Conservation (phyloP, 768 basidiomycete species). For the Polyporus arcularius region DNA sequence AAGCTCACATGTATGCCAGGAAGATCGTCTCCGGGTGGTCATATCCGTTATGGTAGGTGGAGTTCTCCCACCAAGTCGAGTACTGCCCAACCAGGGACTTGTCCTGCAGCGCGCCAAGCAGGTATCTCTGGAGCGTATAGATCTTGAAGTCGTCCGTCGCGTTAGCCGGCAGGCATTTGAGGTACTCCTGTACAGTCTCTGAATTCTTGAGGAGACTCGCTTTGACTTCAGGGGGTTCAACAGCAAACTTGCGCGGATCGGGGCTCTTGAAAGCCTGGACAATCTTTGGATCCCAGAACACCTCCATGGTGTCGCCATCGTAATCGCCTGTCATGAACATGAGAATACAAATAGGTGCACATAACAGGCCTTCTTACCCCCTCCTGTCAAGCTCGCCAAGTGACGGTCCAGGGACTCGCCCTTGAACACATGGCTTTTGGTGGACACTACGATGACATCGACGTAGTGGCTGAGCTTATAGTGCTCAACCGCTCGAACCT, state of each 20-base stretch:
- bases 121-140: conserved; percentile 45
- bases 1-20: conserved; percentile 55
- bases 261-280: conserved; percentile 59
- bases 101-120: conserved; percentile 53
- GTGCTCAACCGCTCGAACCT: conserved; percentile 61
- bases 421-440: conserved; percentile 27
- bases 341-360: background rate
- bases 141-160: conserved; percentile 30
- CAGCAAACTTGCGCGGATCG: conserved; percentile 42
- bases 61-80: conserved; percentile 52
- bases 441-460: conserved; percentile 55
- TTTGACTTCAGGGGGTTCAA: conserved; percentile 47
- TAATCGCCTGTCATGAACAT: conserved; percentile 53
- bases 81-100: conserved; percentile 53
- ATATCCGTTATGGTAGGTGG: conserved; percentile 57
- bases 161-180: conserved; percentile 27
- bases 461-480: conserved; percentile 47
- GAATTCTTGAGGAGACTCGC: conserved; percentile 44
- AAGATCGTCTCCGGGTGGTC: conserved; percentile 46
- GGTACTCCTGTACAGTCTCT: conserved; percentile 46
- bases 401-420: conserved; percentile 35
- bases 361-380: conserved; percentile 41
- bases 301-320: conserved; percentile 63
- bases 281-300: conserved; percentile 59
- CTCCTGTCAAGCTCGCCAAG: conserved; percentile 62